Evolutionary conservation across 2,329 filamentous ascomycete genomes (phyloP), one percentile per base, ranked within the genome.

Genomic region (Ceratocystis huliohia): DNA sequence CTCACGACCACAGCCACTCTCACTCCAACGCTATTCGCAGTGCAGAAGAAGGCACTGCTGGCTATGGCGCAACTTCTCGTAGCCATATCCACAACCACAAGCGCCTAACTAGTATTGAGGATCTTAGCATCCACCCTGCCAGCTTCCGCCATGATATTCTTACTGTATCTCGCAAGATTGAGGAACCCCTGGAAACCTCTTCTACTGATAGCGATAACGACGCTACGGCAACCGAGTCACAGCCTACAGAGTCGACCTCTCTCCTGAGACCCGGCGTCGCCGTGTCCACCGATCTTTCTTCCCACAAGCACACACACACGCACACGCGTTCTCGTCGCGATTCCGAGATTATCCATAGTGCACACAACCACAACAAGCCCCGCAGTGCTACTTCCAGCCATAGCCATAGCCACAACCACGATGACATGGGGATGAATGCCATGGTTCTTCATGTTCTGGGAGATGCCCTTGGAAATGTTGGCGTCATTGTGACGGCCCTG

Each of bases 131-230:
- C 64, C 89, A 96, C 73, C 94, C 94, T 2, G 88, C 91, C 28
- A 93, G 88, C 69, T 91, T 97, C 79, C 82, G 94, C 70, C 89
- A 96, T 74, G 91, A 93, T 66, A 96, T 99, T 71, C 95, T 97
- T 70, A 87, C 87, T 46, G 90, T 89, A n/a, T 68, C 69, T 17
- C 68, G 69, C 20, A 67, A 67, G 50, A 76, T 75, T 10, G 82
- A 82, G 17, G 80, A 81, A n/a, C 50, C 62, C 28, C 33, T 48
- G 50, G 62, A 30, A 28, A 28, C 48, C 22, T 64, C 62, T 3
- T 76, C 77, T 17, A 76, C 77, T 7, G 76, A 78, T 5, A 71
- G 75, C n/a, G 73, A 78, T 63, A 79, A 79, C 2, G 78, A 79
- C 61, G 45, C 59, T 53, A 67, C 50, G 6, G 33, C 64, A 22